phyloP scores from a whole-genome alignment of 2,329 filamentous ascomycete species.

The Teratosphaeria gauchensis region DNA sequence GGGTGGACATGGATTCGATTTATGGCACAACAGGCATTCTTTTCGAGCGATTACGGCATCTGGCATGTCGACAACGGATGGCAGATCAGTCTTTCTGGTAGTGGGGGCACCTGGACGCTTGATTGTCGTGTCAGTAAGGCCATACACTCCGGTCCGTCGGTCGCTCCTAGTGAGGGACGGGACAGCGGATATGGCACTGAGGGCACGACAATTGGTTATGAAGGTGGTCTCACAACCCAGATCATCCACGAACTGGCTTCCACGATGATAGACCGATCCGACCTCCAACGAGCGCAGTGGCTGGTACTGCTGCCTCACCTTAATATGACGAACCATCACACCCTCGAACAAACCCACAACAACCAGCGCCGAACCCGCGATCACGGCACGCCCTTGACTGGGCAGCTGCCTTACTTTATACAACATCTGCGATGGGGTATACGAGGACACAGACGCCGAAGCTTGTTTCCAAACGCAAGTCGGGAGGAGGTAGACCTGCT shows the following conservation, averaged over 20 bases:
- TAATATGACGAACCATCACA: constrained; percentile 7
- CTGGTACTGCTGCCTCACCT: constrained; percentile 5
- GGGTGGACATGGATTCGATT: background rate
- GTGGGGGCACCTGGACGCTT: constrained; percentile 2
- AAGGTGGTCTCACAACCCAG: background rate
- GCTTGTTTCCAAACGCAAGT: constrained; percentile 25
- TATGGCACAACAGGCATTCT: background rate
- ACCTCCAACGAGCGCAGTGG: constrained; percentile 1
- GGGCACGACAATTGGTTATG: background rate
- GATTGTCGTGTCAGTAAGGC: background rate
- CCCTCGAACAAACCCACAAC: background rate
- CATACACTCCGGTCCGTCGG: constrained; percentile 14
- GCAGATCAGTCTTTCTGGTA: background rate
- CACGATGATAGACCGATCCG: background rate
- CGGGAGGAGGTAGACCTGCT: constrained; percentile 27
- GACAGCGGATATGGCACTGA: constrained; percentile 13
- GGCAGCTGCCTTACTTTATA: background rate
- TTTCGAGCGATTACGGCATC: constrained; percentile 3
- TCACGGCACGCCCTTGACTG: background rate
- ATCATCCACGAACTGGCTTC: background rate
- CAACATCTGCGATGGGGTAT: background rate
- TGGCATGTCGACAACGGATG: constrained; percentile 5
- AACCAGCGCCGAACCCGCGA: background rate
- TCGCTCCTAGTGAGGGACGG: constrained; percentile 1
- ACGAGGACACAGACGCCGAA: constrained; percentile 6